phyloP scores from a whole-genome alignment of 2,329 filamentous ascomycete genomes.

The Leptographium procerum region DNA sequence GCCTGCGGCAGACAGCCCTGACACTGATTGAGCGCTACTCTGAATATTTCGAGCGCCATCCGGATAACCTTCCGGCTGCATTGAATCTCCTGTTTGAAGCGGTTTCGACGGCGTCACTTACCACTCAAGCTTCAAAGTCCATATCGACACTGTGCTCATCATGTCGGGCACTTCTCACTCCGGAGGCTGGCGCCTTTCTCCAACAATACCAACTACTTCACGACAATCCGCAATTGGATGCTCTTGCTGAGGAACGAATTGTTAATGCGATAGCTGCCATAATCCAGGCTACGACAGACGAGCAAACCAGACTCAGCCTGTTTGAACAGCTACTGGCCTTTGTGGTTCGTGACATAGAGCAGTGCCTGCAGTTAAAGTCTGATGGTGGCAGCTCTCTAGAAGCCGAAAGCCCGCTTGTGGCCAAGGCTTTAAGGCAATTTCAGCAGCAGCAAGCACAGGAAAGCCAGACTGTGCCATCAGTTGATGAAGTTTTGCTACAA shows the following conservation, averaged over 20 bases:
- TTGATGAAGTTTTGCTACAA: slow-evolving; percentile 35
- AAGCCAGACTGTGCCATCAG: slow-evolving; percentile 9
- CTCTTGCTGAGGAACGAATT: slow-evolving; percentile 60
- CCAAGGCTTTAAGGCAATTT: slow-evolving; percentile 15
- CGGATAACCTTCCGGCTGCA: slow-evolving; percentile 54
- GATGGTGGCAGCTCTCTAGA: slow-evolving; percentile 10
- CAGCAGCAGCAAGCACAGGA: slow-evolving; percentile 5
- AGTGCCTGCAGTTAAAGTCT: slow-evolving; percentile 24
- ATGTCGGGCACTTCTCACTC: slow-evolving; percentile 56
- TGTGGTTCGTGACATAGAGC: slow-evolving; percentile 50
- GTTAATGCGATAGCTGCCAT: slow-evolving; percentile 65
- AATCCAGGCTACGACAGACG: slow-evolving; percentile 56
- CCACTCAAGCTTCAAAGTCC: slow-evolving; percentile 59
- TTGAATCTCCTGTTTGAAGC: slow-evolving; percentile 65
- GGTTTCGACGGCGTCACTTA: slow-evolving; percentile 48
- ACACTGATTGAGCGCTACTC: slow-evolving; percentile 61
- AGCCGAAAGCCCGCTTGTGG: slow-evolving; percentile 8
- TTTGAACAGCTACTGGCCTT: slow-evolving; percentile 49
- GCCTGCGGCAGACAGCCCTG: slow-evolving; percentile 57
- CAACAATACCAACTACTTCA: slow-evolving; percentile 58
- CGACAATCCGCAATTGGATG: slow-evolving; percentile 49
- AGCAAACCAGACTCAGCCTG: slow-evolving; percentile 39
- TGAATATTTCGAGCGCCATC: slow-evolving; percentile 63
- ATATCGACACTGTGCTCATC: slow-evolving; percentile 66
- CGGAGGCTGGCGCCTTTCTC: slow-evolving; percentile 57